Evolutionary conservation across 1,284 basidiomycete species (phyloP).

Genomic region (Trichosporon coremiiforme): DNA sequence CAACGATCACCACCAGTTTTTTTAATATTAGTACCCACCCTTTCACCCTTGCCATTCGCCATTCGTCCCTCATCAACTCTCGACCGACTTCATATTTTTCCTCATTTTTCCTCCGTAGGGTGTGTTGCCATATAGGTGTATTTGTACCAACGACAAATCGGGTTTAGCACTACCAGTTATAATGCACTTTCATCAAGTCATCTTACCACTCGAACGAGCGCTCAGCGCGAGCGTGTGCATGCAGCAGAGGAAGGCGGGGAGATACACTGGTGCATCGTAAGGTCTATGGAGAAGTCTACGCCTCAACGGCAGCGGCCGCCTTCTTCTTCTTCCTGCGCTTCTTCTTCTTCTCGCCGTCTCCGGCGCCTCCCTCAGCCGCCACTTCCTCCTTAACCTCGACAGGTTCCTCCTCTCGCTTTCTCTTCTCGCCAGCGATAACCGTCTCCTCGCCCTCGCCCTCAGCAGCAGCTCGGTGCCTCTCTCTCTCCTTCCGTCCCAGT

Average conservation of each 20-base stretch:
- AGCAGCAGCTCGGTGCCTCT: conserved; percentile 35
- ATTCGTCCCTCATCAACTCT: too few species aligned
- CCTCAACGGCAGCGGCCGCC: conserved; percentile 19
- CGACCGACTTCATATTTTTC: neutral
- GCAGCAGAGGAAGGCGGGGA: too few species aligned
- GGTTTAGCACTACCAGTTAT: conserved; percentile 15
- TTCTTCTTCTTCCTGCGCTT: conserved; percentile 33
- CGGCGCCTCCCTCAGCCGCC: conserved; percentile 12
- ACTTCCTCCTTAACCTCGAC: neutral
- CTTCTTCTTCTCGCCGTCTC: conserved; percentile 32
- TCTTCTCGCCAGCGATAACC: conserved; percentile 23
- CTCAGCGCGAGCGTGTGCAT: too few species aligned
- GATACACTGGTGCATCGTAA: too few species aligned
- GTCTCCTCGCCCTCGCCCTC: conserved; percentile 22
- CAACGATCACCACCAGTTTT: neutral
- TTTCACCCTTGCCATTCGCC: neutral
- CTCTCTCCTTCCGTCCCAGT: conserved; percentile 58
- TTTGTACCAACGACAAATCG: conserved; percentile 16
- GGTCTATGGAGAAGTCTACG: neutral
- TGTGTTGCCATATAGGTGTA: conserved; percentile 18
- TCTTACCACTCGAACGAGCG: neutral
- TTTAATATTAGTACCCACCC: conserved; percentile 2
- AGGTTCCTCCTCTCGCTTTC: conserved; percentile 22
- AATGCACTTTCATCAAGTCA: conserved; percentile 10
- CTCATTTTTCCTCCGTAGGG: neutral